phyloP scores from a whole-genome alignment of 495 filamentous ascomycete genomes.

The Penicillium fimorum region DNA sequence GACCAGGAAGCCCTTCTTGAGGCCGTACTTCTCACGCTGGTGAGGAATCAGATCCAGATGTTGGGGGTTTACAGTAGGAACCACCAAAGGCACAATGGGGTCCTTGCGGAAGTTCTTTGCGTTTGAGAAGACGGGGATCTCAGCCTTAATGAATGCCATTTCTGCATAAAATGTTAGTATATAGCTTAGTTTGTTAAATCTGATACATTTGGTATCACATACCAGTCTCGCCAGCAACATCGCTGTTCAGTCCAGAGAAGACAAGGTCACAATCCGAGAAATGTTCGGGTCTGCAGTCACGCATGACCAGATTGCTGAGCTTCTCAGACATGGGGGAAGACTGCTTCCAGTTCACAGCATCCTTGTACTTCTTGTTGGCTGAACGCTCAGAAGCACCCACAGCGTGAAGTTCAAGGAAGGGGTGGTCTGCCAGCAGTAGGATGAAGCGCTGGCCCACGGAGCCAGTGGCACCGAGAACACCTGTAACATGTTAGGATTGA shows the following conservation, averaged over 20 bases:
- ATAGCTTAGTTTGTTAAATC: neutral
- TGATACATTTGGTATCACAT: constrained; percentile 17
- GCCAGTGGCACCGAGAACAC: constrained; percentile 54
- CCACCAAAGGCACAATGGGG: constrained; percentile 78
- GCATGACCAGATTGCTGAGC: constrained; percentile 67
- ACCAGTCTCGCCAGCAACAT: constrained; percentile 79
- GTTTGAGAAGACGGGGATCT: constrained; percentile 82
- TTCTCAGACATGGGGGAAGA: constrained; percentile 64
- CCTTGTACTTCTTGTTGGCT: constrained; percentile 77
- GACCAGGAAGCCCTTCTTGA: constrained; percentile 76
- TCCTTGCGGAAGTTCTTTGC: constrained; percentile 86
- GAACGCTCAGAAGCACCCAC: constrained; percentile 78
- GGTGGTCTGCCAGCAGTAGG: constrained; percentile 75
- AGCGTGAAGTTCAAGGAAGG: constrained; percentile 70
- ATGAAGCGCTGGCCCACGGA: constrained; percentile 87
- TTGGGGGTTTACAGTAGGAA: constrained; percentile 79
- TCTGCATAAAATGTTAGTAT: constrained; percentile 44
- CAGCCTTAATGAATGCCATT: constrained; percentile 73
- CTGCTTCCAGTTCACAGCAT: constrained; percentile 86
- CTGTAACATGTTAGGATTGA: constrained; percentile 26
- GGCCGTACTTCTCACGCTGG: constrained; percentile 62
- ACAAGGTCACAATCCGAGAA: constrained; percentile 86
- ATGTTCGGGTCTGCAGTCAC: constrained; percentile 69
- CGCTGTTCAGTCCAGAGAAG: constrained; percentile 82
- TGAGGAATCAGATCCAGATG: constrained; percentile 76